Percentiles rank a stretch among this genome's conserved stretches.
phyloP scores from a whole-genome alignment of 202 grass and related monocot genomes.

The Alloteropsis angusta region DNA sequence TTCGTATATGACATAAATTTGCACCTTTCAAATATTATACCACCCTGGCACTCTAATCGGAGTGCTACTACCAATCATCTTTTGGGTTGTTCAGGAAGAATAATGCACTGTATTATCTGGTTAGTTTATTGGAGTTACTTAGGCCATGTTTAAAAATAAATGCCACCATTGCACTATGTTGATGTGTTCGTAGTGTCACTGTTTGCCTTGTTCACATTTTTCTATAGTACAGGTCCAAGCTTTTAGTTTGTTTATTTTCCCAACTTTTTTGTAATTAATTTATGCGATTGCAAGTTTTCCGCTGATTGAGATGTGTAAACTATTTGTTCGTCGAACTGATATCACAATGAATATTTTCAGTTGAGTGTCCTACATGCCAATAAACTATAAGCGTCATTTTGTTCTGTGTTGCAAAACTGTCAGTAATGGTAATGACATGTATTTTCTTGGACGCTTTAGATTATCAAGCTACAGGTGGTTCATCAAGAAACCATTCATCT shows the following conservation, averaged over 20 bases:
- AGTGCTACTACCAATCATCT: neutral
- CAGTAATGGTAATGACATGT: constrained; percentile 13
- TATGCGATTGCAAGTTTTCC: neutral
- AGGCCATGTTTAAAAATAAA: constrained; percentile 7
- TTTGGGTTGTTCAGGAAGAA: constrained; percentile 7
- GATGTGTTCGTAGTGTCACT: neutral
- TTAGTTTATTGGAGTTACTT: neutral
- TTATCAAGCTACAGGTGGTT: constrained; percentile 43
- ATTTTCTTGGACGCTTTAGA: constrained; percentile 33
- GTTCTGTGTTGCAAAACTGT: constrained; percentile 18
- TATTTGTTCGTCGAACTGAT: neutral
- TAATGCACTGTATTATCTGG: neutral
- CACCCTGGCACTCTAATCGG: neutral
- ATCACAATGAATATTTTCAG: neutral
- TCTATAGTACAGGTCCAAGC: neutral
- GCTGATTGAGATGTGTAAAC: neutral
- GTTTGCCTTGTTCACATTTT: neutral
- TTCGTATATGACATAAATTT: neutral
- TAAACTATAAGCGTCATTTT: constrained; percentile 14
- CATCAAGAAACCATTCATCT: constrained; percentile 47
- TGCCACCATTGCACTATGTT: neutral
- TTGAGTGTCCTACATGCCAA: neutral
- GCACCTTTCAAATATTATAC: neutral
- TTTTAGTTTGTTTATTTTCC: neutral
- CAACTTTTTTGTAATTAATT: constrained; percentile 10